Evolutionary conservation across 2,329 filamentous ascomycete genomes (phyloP).

Genomic region (Coniochaeta sp.): DNA sequence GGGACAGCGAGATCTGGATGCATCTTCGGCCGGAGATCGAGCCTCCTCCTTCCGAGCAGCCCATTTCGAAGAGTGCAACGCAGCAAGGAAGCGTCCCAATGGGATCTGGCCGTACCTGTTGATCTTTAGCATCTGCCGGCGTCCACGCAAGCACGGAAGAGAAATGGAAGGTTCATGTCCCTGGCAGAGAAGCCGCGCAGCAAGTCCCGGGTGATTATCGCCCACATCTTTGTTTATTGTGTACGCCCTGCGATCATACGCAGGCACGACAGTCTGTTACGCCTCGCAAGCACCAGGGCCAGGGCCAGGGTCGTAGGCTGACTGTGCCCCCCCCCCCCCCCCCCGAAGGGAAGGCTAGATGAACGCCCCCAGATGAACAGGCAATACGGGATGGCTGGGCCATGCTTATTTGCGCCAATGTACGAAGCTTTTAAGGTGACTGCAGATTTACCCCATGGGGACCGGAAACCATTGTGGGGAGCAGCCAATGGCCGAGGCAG

Average conservation of each 20-base stretch:
- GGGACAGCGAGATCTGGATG: slow-evolving; percentile 24
- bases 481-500: slow-evolving; percentile 11
- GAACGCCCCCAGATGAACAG: background rate
- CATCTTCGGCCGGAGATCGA: slow-evolving; percentile 19
- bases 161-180: background rate
- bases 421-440: background rate
- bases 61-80: background rate
- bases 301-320: background rate
- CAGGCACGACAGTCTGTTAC: background rate
- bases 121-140: background rate
- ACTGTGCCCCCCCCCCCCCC: too few species aligned
- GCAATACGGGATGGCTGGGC: background rate
- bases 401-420: slow-evolving; percentile 3
- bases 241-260: background rate
- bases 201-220: background rate
- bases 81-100: background rate
- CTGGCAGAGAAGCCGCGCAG: background rate
- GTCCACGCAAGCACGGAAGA: background rate
- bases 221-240: too few species aligned
- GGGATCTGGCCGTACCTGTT: background rate
- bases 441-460: slow-evolving; percentile 1
- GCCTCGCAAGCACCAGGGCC: background rate
- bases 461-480: background rate
- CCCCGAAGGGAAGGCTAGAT: background rate
- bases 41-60: background rate